These are phyloP conservation scores for Leishmania tarentolae DNA, from an alignment of 208 protist genomes.

Conservation along the genomic window DNA sequence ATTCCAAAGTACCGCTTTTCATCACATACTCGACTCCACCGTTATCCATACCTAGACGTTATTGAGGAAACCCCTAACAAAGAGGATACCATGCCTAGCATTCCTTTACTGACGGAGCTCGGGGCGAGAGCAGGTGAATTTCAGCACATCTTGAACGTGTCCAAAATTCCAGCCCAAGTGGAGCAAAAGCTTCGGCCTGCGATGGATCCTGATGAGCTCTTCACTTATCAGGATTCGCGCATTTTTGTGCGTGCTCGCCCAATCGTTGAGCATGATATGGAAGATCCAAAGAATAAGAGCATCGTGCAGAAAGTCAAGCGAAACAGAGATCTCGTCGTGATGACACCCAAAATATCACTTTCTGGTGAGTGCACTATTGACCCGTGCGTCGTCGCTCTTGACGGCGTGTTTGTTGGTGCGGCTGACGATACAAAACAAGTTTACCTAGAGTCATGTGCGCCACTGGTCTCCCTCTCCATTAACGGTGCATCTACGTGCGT, in stretches of 20 bases:
- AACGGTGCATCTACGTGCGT: slow-evolving; percentile 84
- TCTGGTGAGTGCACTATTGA: slow-evolving; percentile 81
- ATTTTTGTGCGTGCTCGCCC: slow-evolving; percentile 88
- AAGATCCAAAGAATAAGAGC: slow-evolving; percentile 65
- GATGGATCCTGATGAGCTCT: slow-evolving; percentile 80
- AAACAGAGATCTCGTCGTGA: slow-evolving; percentile 76
- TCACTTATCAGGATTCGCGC: slow-evolving; percentile 77
- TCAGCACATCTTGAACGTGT: slow-evolving; percentile 74
- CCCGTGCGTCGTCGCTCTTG: slow-evolving; percentile 67
- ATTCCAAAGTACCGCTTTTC: background rate
- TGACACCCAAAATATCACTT: slow-evolving; percentile 86
- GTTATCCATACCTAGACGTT: background rate
- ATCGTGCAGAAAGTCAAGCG: slow-evolving; percentile 83
- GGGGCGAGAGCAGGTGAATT: slow-evolving; percentile 82
- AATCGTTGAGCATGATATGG: slow-evolving; percentile 81
- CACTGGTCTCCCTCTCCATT: slow-evolving; percentile 78
- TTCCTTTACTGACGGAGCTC: slow-evolving; percentile 85
- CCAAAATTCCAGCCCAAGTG: slow-evolving; percentile 53
- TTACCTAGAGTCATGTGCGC: slow-evolving; percentile 80
- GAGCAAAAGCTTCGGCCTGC: slow-evolving; percentile 59
- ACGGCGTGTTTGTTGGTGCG: slow-evolving; percentile 73
- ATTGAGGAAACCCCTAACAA: background rate
- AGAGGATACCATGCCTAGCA: slow-evolving; percentile 67
- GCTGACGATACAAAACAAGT: slow-evolving; percentile 67
- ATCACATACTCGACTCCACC: background rate